Percentiles rank a stretch among this genome's conserved stretches.
These are phyloP conservation scores for Penicillium concentricum DNA, from an alignment of 2,329 filamentous ascomycete species.

Conservation along the genomic window DNA sequence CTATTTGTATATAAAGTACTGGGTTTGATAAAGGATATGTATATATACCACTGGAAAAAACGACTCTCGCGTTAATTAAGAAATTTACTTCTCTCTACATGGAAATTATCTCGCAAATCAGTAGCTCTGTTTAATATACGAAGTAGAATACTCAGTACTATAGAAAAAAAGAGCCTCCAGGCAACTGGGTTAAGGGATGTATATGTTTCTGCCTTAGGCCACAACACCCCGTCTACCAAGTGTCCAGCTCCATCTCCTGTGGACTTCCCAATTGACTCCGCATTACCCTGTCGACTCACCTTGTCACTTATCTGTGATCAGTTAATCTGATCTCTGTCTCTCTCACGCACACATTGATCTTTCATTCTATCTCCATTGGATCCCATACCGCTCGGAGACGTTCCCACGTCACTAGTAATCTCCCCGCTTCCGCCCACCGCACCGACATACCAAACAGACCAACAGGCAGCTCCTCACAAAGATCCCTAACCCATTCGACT, in stretches of 20 bases:
- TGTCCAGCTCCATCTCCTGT: conserved; percentile 5
- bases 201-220: conserved; percentile 3
- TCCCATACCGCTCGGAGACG: not conserved
- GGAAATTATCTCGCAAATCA: not conserved
- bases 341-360: not conserved
- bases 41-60: not conserved
- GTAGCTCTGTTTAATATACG: not conserved
- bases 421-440: conserved; percentile 19
- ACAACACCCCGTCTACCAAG: not conserved
- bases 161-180: not conserved
- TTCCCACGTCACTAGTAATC: conserved; percentile 10
- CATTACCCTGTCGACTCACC: not conserved
- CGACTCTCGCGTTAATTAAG: not conserved
- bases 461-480: not conserved
- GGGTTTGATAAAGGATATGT: not conserved
- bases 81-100: not conserved
- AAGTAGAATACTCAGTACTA: not conserved
- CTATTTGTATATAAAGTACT: not conserved
- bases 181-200: not conserved
- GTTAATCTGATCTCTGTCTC: conserved; percentile 12
- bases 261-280: conserved; percentile 2
- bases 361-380: not conserved
- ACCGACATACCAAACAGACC: conserved; percentile 10
- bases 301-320: conserved; percentile 19
- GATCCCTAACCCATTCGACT: not conserved